Evolutionary conservation across 345 rosid genomes (phyloP).

Genomic region (Excoecaria agallocha): DNA sequence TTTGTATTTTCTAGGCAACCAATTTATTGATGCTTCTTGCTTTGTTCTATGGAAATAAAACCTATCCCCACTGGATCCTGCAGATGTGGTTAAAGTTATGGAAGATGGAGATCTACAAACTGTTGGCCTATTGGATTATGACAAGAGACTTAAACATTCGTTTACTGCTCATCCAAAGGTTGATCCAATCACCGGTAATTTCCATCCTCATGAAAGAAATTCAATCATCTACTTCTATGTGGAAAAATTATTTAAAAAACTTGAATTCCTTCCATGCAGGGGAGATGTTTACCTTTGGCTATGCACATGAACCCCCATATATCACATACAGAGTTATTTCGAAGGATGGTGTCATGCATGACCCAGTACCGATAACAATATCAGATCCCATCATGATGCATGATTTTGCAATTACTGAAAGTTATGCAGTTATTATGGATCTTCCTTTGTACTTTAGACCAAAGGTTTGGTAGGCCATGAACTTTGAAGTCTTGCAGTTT

Average conservation of each 20-base stretch:
- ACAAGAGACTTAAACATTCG: constrained; percentile 82
- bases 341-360: constrained; percentile 86
- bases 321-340: constrained; percentile 91
- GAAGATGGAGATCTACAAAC: constrained; percentile 99
- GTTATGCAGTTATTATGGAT: constrained; percentile 90
- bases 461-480: constrained; percentile 48
- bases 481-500: constrained; percentile 3
- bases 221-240: not conserved
- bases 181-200: constrained; percentile 83
- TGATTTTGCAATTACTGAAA: constrained; percentile 94
- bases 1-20: constrained; percentile 6
- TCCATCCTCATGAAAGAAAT: constrained; percentile 6
- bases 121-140: constrained; percentile 89
- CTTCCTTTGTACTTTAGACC: constrained; percentile 86
- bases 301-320: constrained; percentile 68
- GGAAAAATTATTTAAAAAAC: constrained; percentile 8
- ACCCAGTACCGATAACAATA: constrained; percentile 83
- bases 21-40: constrained; percentile 1
- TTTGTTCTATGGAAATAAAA: constrained; percentile 4
- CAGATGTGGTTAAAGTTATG: constrained; percentile 84
- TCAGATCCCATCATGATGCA: constrained; percentile 92
- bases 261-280: constrained; percentile 49
- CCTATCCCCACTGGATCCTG: constrained; percentile 14
- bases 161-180: constrained; percentile 97
- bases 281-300: constrained; percentile 97